Percentiles rank a stretch among this genome's conserved stretches.
phyloP scores from a whole-genome alignment of 352 stramenopile genomes.

The Proteromonas lacertae region DNA sequence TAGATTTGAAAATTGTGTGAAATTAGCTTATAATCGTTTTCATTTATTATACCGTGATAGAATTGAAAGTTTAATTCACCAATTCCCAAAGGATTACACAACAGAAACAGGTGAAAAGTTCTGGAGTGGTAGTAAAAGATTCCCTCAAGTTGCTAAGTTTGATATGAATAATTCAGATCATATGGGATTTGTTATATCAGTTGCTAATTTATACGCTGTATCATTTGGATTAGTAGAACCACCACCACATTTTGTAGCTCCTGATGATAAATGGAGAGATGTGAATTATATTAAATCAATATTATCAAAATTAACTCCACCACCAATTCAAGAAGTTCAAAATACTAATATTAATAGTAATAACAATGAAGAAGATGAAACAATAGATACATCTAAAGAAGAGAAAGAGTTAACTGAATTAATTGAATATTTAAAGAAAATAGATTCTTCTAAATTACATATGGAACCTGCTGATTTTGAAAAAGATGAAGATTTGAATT shows the following conservation, averaged over 20 bases:
- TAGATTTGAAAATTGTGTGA: conserved; percentile 6
- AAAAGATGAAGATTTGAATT: conserved; percentile 76
- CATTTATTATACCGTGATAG: conserved; percentile 36
- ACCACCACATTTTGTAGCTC: conserved; percentile 7
- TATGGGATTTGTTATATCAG: conserved; percentile 42
- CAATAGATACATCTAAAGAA: background rate
- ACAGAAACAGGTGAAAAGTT: conserved; percentile 69
- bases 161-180: conserved; percentile 29
- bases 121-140: conserved; percentile 80
- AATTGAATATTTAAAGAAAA: background rate
- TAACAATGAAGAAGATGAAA: background rate
- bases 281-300: too few relatives aligned
- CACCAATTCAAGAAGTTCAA: background rate
- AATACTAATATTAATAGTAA: background rate
- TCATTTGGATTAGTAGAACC: conserved; percentile 8
- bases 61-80: conserved; percentile 23
- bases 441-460: conserved; percentile 1
- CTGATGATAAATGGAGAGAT: too few relatives aligned
- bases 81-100: conserved; percentile 20
- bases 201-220: conserved; percentile 37
- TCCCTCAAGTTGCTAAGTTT: conserved; percentile 37
- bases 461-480: conserved; percentile 54
- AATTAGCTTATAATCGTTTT: conserved; percentile 27
- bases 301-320: background rate
- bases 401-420: background rate